Evolutionary conservation across 805 yeast species (phyloP), one percentile per base, ranked within the genome.

Genomic region (Spathaspora hagerdaliae): DNA sequence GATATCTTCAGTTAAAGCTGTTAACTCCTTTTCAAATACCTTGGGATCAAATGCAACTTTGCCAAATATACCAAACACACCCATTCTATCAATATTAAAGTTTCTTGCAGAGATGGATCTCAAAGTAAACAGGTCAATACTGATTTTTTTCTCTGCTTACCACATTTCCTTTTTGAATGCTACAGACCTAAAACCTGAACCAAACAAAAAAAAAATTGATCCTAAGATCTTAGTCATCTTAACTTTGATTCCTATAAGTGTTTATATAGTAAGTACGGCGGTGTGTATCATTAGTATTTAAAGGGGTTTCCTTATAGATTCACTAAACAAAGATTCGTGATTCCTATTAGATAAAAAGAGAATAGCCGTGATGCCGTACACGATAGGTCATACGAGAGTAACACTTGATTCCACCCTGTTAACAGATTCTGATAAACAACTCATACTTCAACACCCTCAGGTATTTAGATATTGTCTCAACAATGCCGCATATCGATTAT

Each of bases 391-490:
- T 50, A 48, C 61, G 24, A 49, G 47, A 41, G 57, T 70, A 34
- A 47, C 58, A 14, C 45, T 70, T 32, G 61, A 59, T 39, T 42
- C 51, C 1, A 48, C 49, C 36, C 38, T 61, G 12, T 14, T 45
- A 19, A 33, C 53, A 7, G 56, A 54, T 11, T 52, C 53, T 13
- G 72, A 69, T 41, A 52, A 50, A 48, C 50, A 48, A 42, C 55
- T 67, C 26, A 49, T 67, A 26, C 44, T 59, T 6, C 43, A 63
- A 1, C 71, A 66, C 44, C 58, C 58, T 27, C 56, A 57, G 27
- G 38, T 69, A 27, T 67, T 70, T 53, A 57, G 58, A 41, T 57
- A 54, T 41, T 69, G 74, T 51, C 52, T 70, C 27, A 67, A 67
- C 48, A 52, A 59, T 31, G 60, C 65, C 2, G 51, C 63, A 2